phyloP scores from a whole-genome alignment of 2,329 filamentous ascomycete genomes.

The Aspergillus cejpii region DNA sequence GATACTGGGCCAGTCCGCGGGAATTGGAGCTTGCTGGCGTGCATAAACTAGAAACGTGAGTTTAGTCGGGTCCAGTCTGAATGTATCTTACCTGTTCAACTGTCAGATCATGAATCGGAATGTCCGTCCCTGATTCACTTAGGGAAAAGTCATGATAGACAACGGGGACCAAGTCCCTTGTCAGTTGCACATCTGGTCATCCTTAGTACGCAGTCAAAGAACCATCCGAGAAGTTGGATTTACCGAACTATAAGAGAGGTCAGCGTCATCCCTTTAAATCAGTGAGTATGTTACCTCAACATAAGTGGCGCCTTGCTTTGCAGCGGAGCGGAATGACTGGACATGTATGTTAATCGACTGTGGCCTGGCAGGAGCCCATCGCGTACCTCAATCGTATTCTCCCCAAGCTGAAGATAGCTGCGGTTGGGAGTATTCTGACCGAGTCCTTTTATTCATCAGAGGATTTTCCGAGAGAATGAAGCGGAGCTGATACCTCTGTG shows the following conservation, averaged over 20 bases:
- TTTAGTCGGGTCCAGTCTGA: not conserved
- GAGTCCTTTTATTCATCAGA: constrained; percentile 8
- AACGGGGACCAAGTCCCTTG: constrained; percentile 37
- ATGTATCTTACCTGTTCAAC: constrained; percentile 32
- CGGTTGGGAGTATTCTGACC: constrained; percentile 26
- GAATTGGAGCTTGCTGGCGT: constrained; percentile 23
- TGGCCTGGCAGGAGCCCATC: not conserved
- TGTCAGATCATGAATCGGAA: constrained; percentile 37
- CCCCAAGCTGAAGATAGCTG: constrained; percentile 34
- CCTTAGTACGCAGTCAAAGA: not conserved
- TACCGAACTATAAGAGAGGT: constrained; percentile 8
- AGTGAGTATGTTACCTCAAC: constrained; percentile 26
- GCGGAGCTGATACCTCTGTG: constrained; percentile 26
- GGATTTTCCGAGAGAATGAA: not conserved
- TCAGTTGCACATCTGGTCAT: constrained; percentile 38
- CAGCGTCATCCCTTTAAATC: not conserved
- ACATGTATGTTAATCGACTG: not conserved
- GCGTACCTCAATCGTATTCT: constrained; percentile 34
- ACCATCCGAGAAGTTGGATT: not conserved
- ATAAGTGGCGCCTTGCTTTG: constrained; percentile 30
- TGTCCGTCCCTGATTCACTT: constrained; percentile 40
- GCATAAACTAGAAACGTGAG: constrained; percentile 23
- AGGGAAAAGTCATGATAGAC: constrained; percentile 42
- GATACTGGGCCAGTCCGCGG: constrained; percentile 1
- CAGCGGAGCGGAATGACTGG: constrained; percentile 32